These are phyloP conservation scores for Tetrahymena borealis DNA, from an alignment of 73 alveolate genomes.

Conservation along the genomic window DNA sequence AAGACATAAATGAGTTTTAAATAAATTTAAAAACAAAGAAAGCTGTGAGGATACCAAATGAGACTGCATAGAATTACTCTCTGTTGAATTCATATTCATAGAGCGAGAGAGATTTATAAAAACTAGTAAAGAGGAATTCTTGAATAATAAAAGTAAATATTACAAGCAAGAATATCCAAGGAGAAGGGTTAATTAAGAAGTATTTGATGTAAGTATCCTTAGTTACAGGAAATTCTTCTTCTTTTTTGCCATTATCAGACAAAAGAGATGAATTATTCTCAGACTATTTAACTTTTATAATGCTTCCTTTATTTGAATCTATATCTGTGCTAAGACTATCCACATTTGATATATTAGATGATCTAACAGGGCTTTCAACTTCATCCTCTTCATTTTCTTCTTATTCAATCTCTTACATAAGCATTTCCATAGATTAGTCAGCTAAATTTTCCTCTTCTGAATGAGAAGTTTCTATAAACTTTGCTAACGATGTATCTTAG, in stretches of 20 bases:
- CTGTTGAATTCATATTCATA: constrained; percentile 2
- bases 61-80: background rate
- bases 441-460: background rate
- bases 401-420: background rate
- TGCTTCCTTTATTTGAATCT: too few relatives aligned
- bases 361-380: too few relatives aligned
- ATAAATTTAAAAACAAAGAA: background rate
- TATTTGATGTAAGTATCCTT: constrained; percentile 32
- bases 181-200: constrained; percentile 18
- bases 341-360: too few relatives aligned
- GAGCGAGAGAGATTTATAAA: constrained; percentile 25
- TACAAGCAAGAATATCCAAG: constrained; percentile 16
- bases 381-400: background rate
- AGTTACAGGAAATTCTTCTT: constrained; percentile 1
- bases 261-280: background rate
- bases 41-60: background rate
- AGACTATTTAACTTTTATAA: too few relatives aligned
- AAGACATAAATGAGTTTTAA: background rate
- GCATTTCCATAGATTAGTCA: background rate
- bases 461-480: background rate
- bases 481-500: background rate
- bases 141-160: background rate
- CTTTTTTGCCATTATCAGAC: background rate
- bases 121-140: constrained; percentile 17
- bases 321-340: background rate